These are phyloP conservation scores for Bacidia gigantensis DNA, from an alignment of 495 filamentous ascomycete genomes.

Conservation along the genomic window DNA sequence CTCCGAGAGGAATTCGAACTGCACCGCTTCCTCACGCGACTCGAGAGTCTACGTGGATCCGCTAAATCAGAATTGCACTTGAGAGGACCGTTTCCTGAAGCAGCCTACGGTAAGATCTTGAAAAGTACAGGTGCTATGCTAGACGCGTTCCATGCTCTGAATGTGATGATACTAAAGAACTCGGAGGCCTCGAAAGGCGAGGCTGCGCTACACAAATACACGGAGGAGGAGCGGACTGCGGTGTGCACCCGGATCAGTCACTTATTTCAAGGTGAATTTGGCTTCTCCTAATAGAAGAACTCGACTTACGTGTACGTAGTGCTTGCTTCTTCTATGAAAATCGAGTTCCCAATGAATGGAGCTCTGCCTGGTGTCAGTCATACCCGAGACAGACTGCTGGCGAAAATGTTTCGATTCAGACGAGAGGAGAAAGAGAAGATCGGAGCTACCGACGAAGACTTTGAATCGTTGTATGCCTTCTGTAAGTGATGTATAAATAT, in stretches of 20 bases:
- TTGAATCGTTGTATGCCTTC: slow-evolving; percentile 60
- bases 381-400: slow-evolving; percentile 70
- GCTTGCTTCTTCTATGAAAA: slow-evolving; percentile 78
- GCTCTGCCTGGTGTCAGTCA: slow-evolving; percentile 70
- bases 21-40: slow-evolving; percentile 43
- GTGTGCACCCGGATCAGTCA: slow-evolving; percentile 81
- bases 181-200: slow-evolving; percentile 66
- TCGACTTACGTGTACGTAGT: slow-evolving; percentile 32
- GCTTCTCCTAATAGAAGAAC: background rate
- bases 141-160: slow-evolving; percentile 91
- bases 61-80: slow-evolving; percentile 75
- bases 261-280: slow-evolving; percentile 60
- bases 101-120: slow-evolving; percentile 55
- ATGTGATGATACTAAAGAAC: slow-evolving; percentile 75
- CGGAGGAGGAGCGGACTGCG: slow-evolving; percentile 61
- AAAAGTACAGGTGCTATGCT: slow-evolving; percentile 68
- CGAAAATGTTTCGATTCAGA: slow-evolving; percentile 76
- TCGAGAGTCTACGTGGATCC: slow-evolving; percentile 60
- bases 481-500: slow-evolving; percentile 28
- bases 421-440: slow-evolving; percentile 45
- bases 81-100: slow-evolving; percentile 65
- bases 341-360: slow-evolving; percentile 85
- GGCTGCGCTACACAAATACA: slow-evolving; percentile 61
- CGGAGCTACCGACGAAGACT: slow-evolving; percentile 50
- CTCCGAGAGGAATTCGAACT: slow-evolving; percentile 64